phyloP scores from a whole-genome alignment of 306 rosid genomes.

The Fagus sylvatica region DNA sequence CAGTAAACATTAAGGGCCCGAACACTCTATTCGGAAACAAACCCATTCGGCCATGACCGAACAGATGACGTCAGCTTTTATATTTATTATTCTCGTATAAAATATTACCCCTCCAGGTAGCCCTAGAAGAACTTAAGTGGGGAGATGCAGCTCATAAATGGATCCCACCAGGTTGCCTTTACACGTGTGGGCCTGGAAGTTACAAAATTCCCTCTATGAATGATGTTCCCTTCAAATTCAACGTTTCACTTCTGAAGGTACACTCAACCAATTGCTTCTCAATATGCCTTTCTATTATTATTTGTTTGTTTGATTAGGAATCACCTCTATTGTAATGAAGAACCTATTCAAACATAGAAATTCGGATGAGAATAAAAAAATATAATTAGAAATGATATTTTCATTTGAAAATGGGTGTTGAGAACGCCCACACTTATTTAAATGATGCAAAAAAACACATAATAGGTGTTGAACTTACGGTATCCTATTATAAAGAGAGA shows the following conservation, averaged over 20 bases:
- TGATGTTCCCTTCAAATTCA: slow-evolving; percentile 74
- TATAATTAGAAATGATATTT: too few species aligned
- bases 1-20: too few species aligned
- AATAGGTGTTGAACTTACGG: neutral
- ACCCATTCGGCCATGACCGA: too few species aligned
- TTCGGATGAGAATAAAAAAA: neutral
- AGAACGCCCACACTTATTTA: neutral
- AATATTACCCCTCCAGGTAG: too few species aligned
- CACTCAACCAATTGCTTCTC: slow-evolving; percentile 3
- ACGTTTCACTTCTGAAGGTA: slow-evolving; percentile 89
- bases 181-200: slow-evolving; percentile 83
- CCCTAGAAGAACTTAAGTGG: slow-evolving; percentile 94
- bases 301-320: neutral
- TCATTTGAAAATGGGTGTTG: neutral
- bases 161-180: slow-evolving; percentile 69
- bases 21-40: too few species aligned
- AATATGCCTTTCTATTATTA: neutral
- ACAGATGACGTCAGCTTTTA: too few species aligned
- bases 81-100: too few species aligned
- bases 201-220: slow-evolving; percentile 86
- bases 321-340: neutral
- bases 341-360: neutral
- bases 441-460: neutral
- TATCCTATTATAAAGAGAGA: neutral
- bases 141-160: slow-evolving; percentile 92